These are phyloP conservation scores for Fusarium lateritium DNA, from an alignment of 2,329 filamentous ascomycete genomes.

Conservation along the genomic window DNA sequence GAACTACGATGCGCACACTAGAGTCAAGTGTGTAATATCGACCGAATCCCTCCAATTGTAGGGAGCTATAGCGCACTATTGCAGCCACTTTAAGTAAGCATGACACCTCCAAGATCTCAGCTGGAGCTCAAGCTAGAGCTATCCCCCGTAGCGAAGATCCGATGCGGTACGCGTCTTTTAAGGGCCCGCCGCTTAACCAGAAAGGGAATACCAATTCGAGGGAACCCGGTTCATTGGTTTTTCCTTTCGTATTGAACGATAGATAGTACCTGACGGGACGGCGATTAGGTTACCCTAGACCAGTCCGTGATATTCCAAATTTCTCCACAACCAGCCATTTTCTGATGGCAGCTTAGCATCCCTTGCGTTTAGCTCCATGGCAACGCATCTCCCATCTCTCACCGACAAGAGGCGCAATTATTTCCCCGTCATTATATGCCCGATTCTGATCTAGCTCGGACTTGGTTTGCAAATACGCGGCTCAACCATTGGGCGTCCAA, in stretches of 20 bases:
- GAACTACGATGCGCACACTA: conserved; percentile 20
- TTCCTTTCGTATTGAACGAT: conserved; percentile 18
- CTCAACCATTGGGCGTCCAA: conserved; percentile 10
- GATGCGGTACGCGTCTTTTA: conserved; percentile 35
- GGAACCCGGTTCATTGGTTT: conserved; percentile 11
- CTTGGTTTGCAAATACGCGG: conserved; percentile 5
- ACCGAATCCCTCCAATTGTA: not conserved
- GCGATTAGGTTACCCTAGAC: conserved; percentile 38
- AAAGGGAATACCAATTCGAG: conserved; percentile 12
- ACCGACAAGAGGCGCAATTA: conserved; percentile 18
- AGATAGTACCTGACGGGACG: conserved; percentile 26
- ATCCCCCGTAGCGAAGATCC: conserved; percentile 28
- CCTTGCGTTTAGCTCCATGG: conserved; percentile 37
- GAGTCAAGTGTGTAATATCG: not conserved
- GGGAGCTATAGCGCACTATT: conserved; percentile 18
- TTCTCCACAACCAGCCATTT: conserved; percentile 35
- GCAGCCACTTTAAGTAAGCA: conserved; percentile 30
- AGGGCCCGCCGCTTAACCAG: conserved; percentile 35
- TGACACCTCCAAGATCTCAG: conserved; percentile 34
- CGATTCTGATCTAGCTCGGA: conserved; percentile 3
- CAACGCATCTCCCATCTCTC: conserved; percentile 23
- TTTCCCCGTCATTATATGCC: conserved; percentile 15
- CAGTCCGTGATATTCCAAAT: conserved; percentile 17
- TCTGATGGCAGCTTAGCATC: conserved; percentile 24
- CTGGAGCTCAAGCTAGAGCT: conserved; percentile 12